Evolutionary conservation across 768 basidiomycete species (phyloP).

Genomic region (Tricholoma saponaceum): DNA sequence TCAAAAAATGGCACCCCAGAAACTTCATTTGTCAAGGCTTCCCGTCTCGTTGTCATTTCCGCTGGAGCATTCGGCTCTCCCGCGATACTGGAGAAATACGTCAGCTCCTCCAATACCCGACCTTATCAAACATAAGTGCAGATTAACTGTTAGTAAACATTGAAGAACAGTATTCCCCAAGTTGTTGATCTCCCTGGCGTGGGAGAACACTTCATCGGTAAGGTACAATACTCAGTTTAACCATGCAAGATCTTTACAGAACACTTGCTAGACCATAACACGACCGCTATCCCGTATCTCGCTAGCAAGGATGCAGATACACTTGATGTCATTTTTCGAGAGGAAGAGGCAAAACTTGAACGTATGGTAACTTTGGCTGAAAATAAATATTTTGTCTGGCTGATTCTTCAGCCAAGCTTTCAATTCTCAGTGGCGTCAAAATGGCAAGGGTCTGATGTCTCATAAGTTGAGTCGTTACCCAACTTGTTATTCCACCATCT

Average conservation of each 20-base stretch:
- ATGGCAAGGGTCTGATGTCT: slow-evolving; percentile 33
- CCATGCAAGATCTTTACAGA: neutral
- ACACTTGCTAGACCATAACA: slow-evolving; percentile 35
- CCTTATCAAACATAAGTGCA: no score
- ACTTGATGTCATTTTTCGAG: slow-evolving; percentile 43
- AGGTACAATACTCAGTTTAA: neutral
- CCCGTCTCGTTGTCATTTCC: slow-evolving; percentile 46
- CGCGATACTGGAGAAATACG: slow-evolving; percentile 46
- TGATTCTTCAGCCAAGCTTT: slow-evolving; percentile 6
- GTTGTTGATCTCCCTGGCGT: slow-evolving; percentile 73
- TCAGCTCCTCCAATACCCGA: no score
- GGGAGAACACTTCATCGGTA: slow-evolving; percentile 62
- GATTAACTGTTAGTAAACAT: no score
- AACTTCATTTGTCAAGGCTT: slow-evolving; percentile 28
- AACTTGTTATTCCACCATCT: neutral
- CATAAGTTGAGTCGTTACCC: slow-evolving; percentile 15
- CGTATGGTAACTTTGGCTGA: slow-evolving; percentile 26
- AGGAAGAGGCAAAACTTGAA: slow-evolving; percentile 31
- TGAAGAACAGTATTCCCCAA: slow-evolving; percentile 41
- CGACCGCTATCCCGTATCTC: slow-evolving; percentile 33
- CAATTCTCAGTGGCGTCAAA: slow-evolving; percentile 10
- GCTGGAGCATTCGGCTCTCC: slow-evolving; percentile 55
- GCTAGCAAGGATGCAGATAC: slow-evolving; percentile 44
- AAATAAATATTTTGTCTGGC: neutral
- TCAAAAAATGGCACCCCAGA: slow-evolving; percentile 13